Conservation (phyloP, 306 rosid genomes). For the Lablab purpureus region DNA sequence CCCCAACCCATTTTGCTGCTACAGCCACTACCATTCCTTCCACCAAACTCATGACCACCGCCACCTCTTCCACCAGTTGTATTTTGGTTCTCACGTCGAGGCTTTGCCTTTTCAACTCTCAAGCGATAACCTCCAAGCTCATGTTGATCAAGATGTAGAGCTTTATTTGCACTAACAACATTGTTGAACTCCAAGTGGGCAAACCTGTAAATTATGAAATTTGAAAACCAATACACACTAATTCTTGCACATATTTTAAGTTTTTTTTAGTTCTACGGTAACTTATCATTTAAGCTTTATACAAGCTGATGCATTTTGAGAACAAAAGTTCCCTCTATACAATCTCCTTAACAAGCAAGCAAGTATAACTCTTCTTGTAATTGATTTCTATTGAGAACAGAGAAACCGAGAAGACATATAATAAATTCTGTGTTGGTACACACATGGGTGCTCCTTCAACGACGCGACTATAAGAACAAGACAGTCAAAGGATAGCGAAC, state of each 20-base stretch:
- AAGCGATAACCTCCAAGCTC: conserved; percentile 55
- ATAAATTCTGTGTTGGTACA: no score
- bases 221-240: conserved; percentile 28
- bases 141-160: conserved; percentile 59
- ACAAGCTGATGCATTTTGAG: not conserved
- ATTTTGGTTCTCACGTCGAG: conserved; percentile 42
- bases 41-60: conserved; percentile 12
- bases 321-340: not conserved
- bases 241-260: conserved; percentile 19
- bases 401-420: no score
- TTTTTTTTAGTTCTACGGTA: not conserved
- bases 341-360: not conserved
- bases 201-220: conserved; percentile 52
- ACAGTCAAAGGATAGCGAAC: no score
- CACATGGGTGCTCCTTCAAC: no score
- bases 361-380: not conserved
- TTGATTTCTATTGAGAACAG: no score
- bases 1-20: conserved; percentile 43
- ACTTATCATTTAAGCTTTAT: conserved; percentile 15
- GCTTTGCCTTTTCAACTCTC: conserved; percentile 67
- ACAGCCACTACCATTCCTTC: conserved; percentile 33
- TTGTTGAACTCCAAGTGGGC: conserved; percentile 82
- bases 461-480: no score
- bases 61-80: not conserved
- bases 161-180: conserved; percentile 51